A percentile compares a stretch with the other conserved stretches of the same genome.
Evolutionary conservation across 148 eudicot species (phyloP).

Genomic region (Mesembryanthemum crystallinum): DNA sequence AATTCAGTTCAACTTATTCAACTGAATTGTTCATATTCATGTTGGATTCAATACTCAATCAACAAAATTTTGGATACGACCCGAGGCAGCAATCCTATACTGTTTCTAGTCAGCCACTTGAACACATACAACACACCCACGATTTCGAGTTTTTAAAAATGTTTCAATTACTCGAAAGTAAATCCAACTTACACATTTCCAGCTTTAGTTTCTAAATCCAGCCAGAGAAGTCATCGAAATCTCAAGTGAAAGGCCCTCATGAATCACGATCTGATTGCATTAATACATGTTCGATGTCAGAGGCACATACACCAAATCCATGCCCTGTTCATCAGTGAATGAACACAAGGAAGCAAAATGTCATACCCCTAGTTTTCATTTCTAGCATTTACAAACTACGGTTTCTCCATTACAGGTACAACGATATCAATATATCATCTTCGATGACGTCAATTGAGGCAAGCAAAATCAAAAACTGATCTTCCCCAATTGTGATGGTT

Average conservation of each 20-base stretch:
- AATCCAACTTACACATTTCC: slow-evolving; percentile 8
- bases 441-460: slow-evolving; percentile 17
- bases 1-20: no score
- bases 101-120: not conserved
- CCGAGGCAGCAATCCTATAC: not conserved
- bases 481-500: slow-evolving; percentile 10
- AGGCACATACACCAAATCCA: not conserved
- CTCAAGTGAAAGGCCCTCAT: not conserved
- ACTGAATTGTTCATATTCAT: no score
- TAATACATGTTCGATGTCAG: not conserved
- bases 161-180: not conserved
- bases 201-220: not conserved
- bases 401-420: not conserved
- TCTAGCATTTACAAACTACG: not conserved
- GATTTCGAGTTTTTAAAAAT: not conserved
- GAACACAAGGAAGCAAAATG: not conserved
- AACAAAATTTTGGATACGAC: no score
- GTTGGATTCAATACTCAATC: no score
- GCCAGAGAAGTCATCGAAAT: not conserved
- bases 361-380: not conserved
- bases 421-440: no score
- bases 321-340: not conserved
- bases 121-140: not conserved
- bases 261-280: slow-evolving; percentile 16
- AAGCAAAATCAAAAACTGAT: slow-evolving; percentile 12